Percentiles rank a stretch among this genome's conserved stretches.
These are phyloP conservation scores for Fusarium xyrophilum DNA, from an alignment of 2,329 filamentous ascomycete genomes.

Conservation along the genomic window DNA sequence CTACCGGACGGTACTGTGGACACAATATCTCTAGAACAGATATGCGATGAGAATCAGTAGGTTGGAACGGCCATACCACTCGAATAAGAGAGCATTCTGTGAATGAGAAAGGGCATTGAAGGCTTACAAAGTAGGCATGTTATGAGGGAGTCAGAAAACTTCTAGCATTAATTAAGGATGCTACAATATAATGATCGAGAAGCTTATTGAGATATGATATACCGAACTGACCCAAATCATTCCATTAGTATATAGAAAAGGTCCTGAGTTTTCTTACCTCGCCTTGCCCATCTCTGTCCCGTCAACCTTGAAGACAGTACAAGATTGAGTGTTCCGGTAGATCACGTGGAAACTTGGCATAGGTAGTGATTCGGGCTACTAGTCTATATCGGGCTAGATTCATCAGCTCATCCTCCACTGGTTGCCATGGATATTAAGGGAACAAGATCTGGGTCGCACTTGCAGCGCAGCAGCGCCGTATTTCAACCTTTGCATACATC, in stretches of 20 bases:
- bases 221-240: neutral
- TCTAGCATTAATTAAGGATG: neutral
- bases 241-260: neutral
- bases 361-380: neutral
- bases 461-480: conserved; percentile 37
- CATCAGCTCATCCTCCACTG: neutral
- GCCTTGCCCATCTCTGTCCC: neutral
- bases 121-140: neutral
- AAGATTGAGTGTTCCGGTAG: neutral
- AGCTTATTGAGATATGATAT: neutral
- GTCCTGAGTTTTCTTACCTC: neutral
- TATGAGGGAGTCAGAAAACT: neutral
- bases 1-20: neutral
- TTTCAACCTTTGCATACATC: conserved; percentile 31
- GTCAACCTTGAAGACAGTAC: neutral
- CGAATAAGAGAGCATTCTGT: neutral
- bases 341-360: neutral
- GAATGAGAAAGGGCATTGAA: neutral
- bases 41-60: neutral
- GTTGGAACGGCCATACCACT: neutral
- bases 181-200: too few species aligned
- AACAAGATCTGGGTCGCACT: conserved; percentile 4
- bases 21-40: neutral
- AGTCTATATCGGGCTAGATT: neutral
- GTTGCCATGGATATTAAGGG: conserved; percentile 6